These are phyloP conservation scores for Alternaria arbusti DNA, from an alignment of 2,329 filamentous ascomycete genomes.

Conservation along the genomic window DNA sequence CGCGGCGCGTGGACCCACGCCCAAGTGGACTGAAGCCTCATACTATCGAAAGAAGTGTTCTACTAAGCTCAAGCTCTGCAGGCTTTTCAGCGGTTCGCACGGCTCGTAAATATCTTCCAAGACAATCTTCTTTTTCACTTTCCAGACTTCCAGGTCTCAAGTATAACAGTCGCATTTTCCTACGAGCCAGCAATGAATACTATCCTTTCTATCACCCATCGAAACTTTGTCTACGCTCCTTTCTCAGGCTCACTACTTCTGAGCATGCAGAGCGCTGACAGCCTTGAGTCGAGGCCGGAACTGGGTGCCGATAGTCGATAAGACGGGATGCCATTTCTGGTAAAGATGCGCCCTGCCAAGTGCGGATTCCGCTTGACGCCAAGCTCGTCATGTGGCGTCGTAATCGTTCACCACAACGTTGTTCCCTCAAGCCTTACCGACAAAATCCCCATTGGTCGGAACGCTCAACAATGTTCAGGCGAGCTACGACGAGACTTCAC, in stretches of 20 bases:
- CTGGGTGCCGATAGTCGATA: conserved; percentile 5
- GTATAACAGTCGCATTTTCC: not conserved
- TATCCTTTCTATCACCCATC: not conserved
- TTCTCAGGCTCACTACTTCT: not conserved
- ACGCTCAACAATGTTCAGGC: not conserved
- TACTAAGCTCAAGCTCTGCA: not conserved
- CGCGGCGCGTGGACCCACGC: not conserved
- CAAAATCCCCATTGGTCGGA: conserved; percentile 7
- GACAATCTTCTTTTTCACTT: not conserved
- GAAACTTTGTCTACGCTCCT: not conserved
- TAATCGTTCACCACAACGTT: conserved; percentile 6
- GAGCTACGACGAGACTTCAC: conserved; percentile 1
- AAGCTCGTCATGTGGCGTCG: conserved; percentile 8
- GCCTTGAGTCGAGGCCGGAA: conserved; percentile 5
- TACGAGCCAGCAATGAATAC: not conserved
- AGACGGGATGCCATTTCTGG: conserved; percentile 11
- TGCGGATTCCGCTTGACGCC: conserved; percentile 14
- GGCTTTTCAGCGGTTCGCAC: not conserved
- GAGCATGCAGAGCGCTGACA: not conserved
- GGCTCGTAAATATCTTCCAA: not conserved
- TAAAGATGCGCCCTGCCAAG: conserved; percentile 18
- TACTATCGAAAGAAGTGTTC: not conserved
- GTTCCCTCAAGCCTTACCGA: not conserved
- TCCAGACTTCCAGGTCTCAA: not conserved
- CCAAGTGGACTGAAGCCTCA: conserved; percentile 3